Conservation (phyloP, 148 eudicot genomes). For the Hydrangea macrophylla region DNA sequence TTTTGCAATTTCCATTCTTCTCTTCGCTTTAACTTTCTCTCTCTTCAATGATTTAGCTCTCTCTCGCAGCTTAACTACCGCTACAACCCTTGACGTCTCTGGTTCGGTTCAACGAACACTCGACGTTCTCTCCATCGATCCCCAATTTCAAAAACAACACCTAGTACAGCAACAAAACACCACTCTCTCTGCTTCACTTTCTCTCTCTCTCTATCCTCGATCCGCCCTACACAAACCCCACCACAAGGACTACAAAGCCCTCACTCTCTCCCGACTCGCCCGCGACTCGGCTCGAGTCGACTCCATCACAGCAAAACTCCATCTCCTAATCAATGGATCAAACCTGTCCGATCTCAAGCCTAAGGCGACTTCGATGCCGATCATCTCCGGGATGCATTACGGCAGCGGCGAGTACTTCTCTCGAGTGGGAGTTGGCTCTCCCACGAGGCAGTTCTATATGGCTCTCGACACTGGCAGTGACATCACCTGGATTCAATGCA, state of each 20-base stretch:
- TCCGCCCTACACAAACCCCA: constrained; percentile 28
- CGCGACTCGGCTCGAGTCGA: constrained; percentile 60
- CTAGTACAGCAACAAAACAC: neutral
- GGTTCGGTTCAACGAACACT: constrained; percentile 38
- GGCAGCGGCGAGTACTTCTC: constrained; percentile 94
- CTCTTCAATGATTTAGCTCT: constrained; percentile 16
- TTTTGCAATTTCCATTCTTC: neutral
- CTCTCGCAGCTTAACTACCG: neutral
- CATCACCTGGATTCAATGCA: constrained; percentile 79
- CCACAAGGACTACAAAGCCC: constrained; percentile 37
- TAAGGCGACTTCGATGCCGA: constrained; percentile 33
- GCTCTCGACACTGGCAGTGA: constrained; percentile 81
- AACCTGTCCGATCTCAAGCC: constrained; percentile 28
- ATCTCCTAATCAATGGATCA: constrained; percentile 21
- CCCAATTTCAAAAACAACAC: neutral
- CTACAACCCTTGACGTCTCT: constrained; percentile 41
- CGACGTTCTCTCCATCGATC: constrained; percentile 29
- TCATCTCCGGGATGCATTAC: constrained; percentile 55
- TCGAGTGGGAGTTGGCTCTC: constrained; percentile 65
- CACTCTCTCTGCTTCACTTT: constrained; percentile 16
- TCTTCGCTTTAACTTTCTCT: constrained; percentile 7
- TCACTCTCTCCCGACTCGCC: constrained; percentile 56
- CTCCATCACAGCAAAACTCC: constrained; percentile 26
- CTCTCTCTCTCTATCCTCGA: constrained; percentile 49
- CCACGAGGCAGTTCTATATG: constrained; percentile 44